A percentile compares a stretch with the other conserved stretches of the same genome.
Evolutionary conservation across 83 land plant species (phyloP).

Genomic region (Picea engelmannii): DNA sequence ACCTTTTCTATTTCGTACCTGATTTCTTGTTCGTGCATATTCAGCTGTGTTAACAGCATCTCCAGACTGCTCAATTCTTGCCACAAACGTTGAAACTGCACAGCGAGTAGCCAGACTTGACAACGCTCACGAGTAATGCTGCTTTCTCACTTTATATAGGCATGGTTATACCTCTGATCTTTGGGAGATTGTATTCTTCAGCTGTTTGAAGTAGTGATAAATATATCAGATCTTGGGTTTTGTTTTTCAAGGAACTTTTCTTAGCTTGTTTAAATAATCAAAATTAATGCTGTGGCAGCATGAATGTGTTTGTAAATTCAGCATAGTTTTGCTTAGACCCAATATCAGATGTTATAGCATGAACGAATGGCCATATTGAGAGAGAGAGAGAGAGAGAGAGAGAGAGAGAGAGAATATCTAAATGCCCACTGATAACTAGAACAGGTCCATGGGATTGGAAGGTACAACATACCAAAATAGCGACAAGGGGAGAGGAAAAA

Average conservation of each 20-base stretch:
- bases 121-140: conserved; percentile 69
- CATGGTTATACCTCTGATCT: background rate
- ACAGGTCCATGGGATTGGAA: no score
- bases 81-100: conserved; percentile 86
- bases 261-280: background rate
- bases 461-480: no score
- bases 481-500: no score
- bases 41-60: conserved; percentile 75
- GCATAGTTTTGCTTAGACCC: no score
- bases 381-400: no score
- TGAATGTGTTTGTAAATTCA: background rate
- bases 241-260: background rate
- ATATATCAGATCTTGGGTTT: background rate
- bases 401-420: no score
- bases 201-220: background rate
- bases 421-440: no score
- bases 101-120: conserved; percentile 61
- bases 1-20: background rate
- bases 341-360: no score
- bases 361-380: no score
- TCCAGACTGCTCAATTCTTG: conserved; percentile 76
- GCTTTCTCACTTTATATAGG: background rate
- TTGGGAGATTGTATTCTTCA: background rate
- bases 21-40: background rate
- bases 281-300: background rate